Base-by-base conservation (phyloP, 192 early-diverging fungal species). In the Globomyces pollinis-pini region DNA sequence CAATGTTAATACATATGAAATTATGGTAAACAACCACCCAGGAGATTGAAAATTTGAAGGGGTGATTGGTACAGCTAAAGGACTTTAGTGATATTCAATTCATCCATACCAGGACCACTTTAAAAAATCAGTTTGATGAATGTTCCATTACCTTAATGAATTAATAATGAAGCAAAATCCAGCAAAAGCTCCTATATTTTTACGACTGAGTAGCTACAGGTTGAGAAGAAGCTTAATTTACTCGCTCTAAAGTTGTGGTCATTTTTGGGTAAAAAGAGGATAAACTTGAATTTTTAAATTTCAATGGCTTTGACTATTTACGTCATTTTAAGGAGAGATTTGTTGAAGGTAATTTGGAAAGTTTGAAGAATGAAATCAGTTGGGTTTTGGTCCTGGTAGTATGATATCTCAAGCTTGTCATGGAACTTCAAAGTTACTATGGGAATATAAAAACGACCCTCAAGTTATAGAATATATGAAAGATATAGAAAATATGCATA, bases 391-490 rank as follows among this genome's bases (percentile, higher is more conserved):
- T 8, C 73, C 84, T 30, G 87, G 87, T 21, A 86, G 83, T 79
- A 71, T 90, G 12, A 80, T 90, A 29, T 64, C 83, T 16, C 88
- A 90, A 56, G 88, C 85, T 2, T 82, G 83, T 57, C 88, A 90
- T 52, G 86, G 84, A 1, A 64, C 81, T 6, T 79, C 77, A 1
- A 83, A 86, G 26, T 77, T 81, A 13, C 68, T 90, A 2, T 81
- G 83, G 64, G 71, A 71, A 58, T 76, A 76, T 18, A 66, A 73
- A n/a, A 67, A 85, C 16, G 74, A 86, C 52, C 64, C 66, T 15
- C 68, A 75, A 45, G 85, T 86, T 44, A 74, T 78, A 24, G 63
- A 71, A 12, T 90, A 90, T 62, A 61, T 79, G 5, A 36, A 60
- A 6, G 69, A 84, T 61, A 38, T 85, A 7, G 73, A 87, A 24